Evolutionary conservation across 2,329 filamentous ascomycete species (phyloP).

Genomic region (Purpureocillium takamizusanense): DNA sequence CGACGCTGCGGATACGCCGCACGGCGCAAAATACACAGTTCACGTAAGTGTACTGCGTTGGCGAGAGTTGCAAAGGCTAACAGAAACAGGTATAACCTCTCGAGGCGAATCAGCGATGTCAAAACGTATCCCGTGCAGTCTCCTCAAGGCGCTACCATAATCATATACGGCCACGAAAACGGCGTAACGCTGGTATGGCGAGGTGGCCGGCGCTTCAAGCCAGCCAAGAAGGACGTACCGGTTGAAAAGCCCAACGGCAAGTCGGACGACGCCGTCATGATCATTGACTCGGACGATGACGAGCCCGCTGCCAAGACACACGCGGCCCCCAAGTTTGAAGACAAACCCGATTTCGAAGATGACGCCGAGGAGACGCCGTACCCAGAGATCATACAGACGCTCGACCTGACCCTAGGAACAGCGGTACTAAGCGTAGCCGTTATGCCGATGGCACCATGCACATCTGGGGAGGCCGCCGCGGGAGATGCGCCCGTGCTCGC

Average conservation of each 20-base stretch:
- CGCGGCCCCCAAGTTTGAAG: conserved; percentile 27
- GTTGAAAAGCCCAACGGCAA: conserved; percentile 43
- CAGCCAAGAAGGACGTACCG: conserved; percentile 22
- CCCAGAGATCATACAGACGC: conserved; percentile 47
- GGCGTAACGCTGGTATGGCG: conserved; percentile 54
- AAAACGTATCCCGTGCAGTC: conserved; percentile 54
- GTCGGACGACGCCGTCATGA: conserved; percentile 46
- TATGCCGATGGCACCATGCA: conserved; percentile 39
- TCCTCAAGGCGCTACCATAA: conserved; percentile 52
- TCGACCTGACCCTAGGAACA: conserved; percentile 51
- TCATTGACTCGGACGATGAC: conserved; percentile 56
- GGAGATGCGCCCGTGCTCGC: conserved; percentile 39
- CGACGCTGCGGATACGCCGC: conserved; percentile 32
- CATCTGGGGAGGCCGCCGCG: conserved; percentile 37
- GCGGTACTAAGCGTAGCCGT: conserved; percentile 47
- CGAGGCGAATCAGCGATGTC: conserved; percentile 48
- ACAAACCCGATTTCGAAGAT: conserved; percentile 52
- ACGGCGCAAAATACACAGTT: conserved; percentile 40
- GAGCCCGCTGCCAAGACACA: conserved; percentile 26
- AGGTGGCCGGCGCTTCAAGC: conserved; percentile 51
- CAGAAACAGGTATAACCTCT: conserved; percentile 45
- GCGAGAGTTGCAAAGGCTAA: conserved; percentile 3
- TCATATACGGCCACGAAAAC: conserved; percentile 56
- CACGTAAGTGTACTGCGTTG: conserved; percentile 24
- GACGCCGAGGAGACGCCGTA: conserved; percentile 38